Conservation (phyloP, 495 filamentous ascomycete genomes). For the Talaromyces wortmannii region DNA sequence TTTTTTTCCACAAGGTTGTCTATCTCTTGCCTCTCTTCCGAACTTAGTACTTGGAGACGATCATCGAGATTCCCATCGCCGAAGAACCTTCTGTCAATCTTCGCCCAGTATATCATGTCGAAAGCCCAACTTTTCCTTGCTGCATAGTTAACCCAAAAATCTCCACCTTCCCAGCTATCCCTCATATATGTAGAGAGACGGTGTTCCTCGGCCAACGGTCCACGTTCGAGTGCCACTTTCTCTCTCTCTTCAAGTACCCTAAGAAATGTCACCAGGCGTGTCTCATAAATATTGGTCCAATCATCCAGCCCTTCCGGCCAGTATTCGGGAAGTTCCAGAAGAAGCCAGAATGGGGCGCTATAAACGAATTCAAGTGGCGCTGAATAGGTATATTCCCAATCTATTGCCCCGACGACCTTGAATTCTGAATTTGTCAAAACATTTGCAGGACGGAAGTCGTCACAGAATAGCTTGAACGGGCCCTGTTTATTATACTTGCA, state of each 20-base stretch:
- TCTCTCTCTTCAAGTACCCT: constrained; percentile 6
- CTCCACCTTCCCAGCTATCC: constrained; percentile 13
- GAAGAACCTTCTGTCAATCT: constrained; percentile 11
- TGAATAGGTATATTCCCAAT: constrained; percentile 19
- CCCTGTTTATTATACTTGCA: constrained; percentile 7
- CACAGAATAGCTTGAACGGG: constrained; percentile 24
- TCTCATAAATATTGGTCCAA: constrained; percentile 1
- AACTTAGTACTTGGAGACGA: constrained; percentile 1
- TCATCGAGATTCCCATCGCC: constrained; percentile 8
- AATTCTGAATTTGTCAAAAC: constrained; percentile 18
- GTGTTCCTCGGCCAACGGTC: neutral
- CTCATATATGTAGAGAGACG: constrained; percentile 12
- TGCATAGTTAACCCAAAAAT: constrained; percentile 12
- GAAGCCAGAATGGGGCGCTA: constrained; percentile 15
- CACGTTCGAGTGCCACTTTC: constrained; percentile 5
- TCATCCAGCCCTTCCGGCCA: constrained; percentile 3
- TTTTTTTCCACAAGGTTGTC: constrained; percentile 6
- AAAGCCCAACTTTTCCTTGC: constrained; percentile 10
- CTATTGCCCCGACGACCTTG: constrained; percentile 9
- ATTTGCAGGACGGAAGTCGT: constrained; percentile 27
- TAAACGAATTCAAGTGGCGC: constrained; percentile 17
- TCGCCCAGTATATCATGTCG: constrained; percentile 11
- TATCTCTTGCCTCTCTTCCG: constrained; percentile 6
- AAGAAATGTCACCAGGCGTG: constrained; percentile 6
- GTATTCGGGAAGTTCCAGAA: constrained; percentile 14